Conservation (phyloP, 164 flowering plant genomes). For the Hamamelis virginiana region DNA sequence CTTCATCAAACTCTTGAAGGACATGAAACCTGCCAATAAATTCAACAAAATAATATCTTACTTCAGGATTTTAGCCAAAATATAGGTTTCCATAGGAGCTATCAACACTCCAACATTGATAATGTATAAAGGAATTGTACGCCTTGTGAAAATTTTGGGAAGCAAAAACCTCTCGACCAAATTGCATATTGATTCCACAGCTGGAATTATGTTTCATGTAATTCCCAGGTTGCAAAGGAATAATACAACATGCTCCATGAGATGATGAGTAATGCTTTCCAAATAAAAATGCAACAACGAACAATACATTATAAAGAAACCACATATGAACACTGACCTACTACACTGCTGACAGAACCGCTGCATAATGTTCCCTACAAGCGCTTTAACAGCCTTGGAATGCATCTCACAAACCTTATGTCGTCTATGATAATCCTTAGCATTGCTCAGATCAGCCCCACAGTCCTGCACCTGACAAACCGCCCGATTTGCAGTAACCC, state of each 20-base stretch:
- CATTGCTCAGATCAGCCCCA: constrained; percentile 66
- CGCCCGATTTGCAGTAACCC: constrained; percentile 43
- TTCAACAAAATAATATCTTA: constrained; percentile 2
- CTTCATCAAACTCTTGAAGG: constrained; percentile 97
- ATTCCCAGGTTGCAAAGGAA: neutral
- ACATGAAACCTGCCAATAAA: constrained; percentile 72
- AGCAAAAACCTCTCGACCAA: neutral
- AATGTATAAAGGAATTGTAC: neutral
- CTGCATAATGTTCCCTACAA: constrained; percentile 83
- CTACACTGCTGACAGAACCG: constrained; percentile 99
- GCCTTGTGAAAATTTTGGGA: neutral
- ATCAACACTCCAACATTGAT: neutral
- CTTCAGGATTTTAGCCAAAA: neutral
- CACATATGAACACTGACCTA: constrained; percentile 45
- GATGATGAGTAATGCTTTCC: neutral
- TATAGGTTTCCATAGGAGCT: neutral
- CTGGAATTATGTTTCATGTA: neutral
- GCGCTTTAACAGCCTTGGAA: constrained; percentile 74
- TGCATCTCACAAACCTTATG: constrained; percentile 94
- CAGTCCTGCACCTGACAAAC: constrained; percentile 92
- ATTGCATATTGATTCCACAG: neutral
- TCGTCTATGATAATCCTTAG: constrained; percentile 86
- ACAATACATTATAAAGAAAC: neutral
- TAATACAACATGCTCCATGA: neutral
- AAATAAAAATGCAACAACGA: neutral